phyloP scores from a whole-genome alignment of 345 rosid genomes.

The Clausena lansium region DNA sequence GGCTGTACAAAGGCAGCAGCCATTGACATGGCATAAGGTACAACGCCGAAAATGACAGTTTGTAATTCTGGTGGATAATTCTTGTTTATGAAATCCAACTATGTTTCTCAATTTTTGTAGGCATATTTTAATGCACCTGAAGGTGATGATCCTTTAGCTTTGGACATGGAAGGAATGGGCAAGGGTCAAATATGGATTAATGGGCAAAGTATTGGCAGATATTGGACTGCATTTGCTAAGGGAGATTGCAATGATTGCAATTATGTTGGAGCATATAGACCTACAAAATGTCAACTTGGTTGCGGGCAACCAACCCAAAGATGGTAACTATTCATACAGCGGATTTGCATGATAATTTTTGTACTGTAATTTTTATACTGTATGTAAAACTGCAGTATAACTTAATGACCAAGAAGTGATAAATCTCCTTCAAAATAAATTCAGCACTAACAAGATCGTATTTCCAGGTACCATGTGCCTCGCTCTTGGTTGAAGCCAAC shows the following conservation, averaged over 20 bases:
- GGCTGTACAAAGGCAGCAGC: conserved; percentile 66
- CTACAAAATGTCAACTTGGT: conserved; percentile 80
- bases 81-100: background rate
- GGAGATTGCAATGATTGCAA: conserved; percentile 80
- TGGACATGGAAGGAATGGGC: conserved; percentile 97
- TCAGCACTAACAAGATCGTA: conserved; percentile 2
- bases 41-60: background rate
- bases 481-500: conserved; percentile 88
- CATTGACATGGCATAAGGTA: conserved; percentile 98
- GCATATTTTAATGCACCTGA: conserved; percentile 87
- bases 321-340: conserved; percentile 40
- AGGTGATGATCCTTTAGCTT: conserved; percentile 88
- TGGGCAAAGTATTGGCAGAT: conserved; percentile 90
- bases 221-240: conserved; percentile 85
- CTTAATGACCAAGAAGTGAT: background rate
- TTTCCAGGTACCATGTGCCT: conserved; percentile 85
- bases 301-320: conserved; percentile 95
- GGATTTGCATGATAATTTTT: background rate
- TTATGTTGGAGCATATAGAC: conserved; percentile 76
- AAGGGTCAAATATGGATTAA: conserved; percentile 98
- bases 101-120: conserved; percentile 33
- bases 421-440: background rate
- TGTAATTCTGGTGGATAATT: background rate
- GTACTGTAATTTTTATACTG: background rate
- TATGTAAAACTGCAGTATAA: background rate